Base-by-base conservation (phyloP, 176 grass and related monocot genomes). In the Elymus sibiricus region DNA sequence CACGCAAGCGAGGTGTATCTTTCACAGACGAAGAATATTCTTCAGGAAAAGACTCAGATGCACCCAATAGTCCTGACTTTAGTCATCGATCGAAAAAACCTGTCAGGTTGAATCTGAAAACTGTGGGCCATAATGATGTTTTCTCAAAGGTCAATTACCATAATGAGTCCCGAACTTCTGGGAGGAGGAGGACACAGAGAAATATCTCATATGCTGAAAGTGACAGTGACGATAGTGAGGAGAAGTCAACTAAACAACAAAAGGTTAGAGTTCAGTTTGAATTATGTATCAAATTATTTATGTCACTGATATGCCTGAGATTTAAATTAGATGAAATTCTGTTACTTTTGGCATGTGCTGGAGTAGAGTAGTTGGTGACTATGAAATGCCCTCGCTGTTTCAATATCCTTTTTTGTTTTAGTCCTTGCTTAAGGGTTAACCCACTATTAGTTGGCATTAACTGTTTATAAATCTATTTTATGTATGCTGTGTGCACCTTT, bases 141-240 rank as follows among this genome's bases (percentile, higher is more conserved):
- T 39, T 72, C 69, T 60, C 67, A 56, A 87, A 83, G 79, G 74
- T 71, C 25, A 85, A 67, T 86, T 88, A 76, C 62, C 86, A 76
- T 21, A 91, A 85, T 83, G 97, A 92, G 72, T 72, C 86, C 72
- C 94, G 97, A 72, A 96, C 91, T 80, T 99, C 97, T 67, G 92
- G 91, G 61, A 98, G 97, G 84, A 83, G 91, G 78, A 92, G 97
- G 82, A 87, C 94, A 2, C 71, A 39, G 35, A 94, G 81, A 89
- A 99, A 93, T 87, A 87, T 99, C 74, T 99, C 97, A 72, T 99
- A 99, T 77, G 97, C 88, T 84, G 97, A 99, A 95, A 99, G 97
- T 84, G 97, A 96, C 84, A 99, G 97, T 44, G 94, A 94, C 3
- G 92, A 94, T 81, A 90, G 81, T n/a, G 97, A 94, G 79, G 97